Base-by-base conservation (phyloP, 2,329 filamentous ascomycete genomes). In the Pseudogymnoascus sp. region DNA sequence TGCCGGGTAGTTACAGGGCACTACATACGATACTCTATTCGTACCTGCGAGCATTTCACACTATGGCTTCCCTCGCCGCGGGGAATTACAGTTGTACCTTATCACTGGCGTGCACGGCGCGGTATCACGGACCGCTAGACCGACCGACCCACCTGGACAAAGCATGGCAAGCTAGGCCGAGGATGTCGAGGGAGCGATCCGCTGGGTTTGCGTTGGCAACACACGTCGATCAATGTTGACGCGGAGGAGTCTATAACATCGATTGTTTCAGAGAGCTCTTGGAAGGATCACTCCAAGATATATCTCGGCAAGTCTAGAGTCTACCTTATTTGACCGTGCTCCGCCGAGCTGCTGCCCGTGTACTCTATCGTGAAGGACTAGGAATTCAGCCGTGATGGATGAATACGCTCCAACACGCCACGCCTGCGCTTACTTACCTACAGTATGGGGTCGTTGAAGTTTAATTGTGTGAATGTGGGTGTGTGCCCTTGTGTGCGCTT, bases 381-480 rank as follows among this genome's bases (percentile, higher is more conserved):
- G 25, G 47, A 33, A 14, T 53, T 53, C 47, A 53, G 47, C 47
- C 47, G 47, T 18, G 47, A 53, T 53, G 47, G 47, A 53, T 53
- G 47, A 53, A 53, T 53, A 18, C 11, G 7, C 6, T 53, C 25
- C n/a, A n/a, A 18, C 47, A 33, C 47, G 47, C 47, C 47, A 53
- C 47, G 8, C 25, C 25, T 53, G 28, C 18, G 47, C 47, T 53
- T 53, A 53, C 47, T 53, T 33, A 33, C 9, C 15, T 53, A 12
- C 47, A 20, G 15, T 53, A 53, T 53, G 47, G 43, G 47, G 47
- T 53, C n/a, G 28, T 7, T 35, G 47, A 53, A 53, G 47, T 53
- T 53, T 53, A 53, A 53, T 53, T 53, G 7, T 53, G 47, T 53
- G 28, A n/a, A 28, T 53, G 47, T 35, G 43, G 9, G 43, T 33